A percentile compares a stretch with the other conserved stretches of the same genome.
phyloP scores from a whole-genome alignment of 106 monocot genomes.

The Platanthera guangdongensis region DNA sequence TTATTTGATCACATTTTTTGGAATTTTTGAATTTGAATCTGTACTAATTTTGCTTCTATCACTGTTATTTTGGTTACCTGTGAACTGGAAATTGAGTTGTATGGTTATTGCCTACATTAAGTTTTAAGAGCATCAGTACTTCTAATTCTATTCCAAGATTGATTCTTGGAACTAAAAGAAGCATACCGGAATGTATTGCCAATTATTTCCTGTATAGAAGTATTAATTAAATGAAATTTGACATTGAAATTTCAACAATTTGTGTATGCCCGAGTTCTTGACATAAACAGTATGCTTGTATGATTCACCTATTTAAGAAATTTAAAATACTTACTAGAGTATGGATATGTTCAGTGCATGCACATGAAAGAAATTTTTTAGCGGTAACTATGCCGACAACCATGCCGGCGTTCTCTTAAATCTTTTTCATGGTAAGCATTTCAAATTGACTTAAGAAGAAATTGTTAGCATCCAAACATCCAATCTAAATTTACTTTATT shows the following conservation, averaged over 20 bases:
- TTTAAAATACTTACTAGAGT: background rate
- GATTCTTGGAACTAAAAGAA: background rate
- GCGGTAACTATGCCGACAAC: no score
- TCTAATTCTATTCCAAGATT: background rate
- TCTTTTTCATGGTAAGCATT: background rate
- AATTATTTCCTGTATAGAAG: background rate
- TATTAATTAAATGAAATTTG: background rate
- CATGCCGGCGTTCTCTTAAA: background rate
- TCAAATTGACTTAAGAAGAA: background rate
- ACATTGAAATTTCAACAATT: background rate
- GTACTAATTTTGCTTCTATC: background rate
- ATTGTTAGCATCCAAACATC: background rate
- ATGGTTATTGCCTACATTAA: background rate
- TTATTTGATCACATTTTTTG: background rate
- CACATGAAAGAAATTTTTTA: background rate
- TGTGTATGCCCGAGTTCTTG: background rate
- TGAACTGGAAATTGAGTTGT: background rate
- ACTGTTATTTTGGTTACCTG: background rate
- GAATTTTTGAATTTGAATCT: background rate
- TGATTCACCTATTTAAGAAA: background rate
- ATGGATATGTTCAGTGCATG: background rate
- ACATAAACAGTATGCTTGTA: background rate
- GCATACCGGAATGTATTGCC: background rate
- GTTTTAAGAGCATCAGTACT: background rate
- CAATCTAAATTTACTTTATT: no score